phyloP scores from a whole-genome alignment of 2,329 filamentous ascomycete species.

The Sporothrix mexicana region DNA sequence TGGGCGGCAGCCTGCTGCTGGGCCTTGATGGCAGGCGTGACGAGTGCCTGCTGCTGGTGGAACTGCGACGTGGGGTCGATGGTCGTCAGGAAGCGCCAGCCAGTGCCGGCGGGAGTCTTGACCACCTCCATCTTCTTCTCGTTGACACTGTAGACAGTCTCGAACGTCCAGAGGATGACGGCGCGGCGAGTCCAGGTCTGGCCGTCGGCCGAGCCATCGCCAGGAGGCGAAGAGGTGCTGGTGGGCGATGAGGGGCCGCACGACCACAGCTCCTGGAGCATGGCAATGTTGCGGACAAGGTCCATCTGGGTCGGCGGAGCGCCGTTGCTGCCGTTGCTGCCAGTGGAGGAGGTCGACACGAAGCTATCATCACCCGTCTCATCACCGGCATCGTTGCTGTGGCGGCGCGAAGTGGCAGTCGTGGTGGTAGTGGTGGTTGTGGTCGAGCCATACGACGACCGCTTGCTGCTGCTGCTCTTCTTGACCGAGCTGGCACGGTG shows the following conservation, averaged over 20 bases:
- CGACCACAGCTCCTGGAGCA: slow-evolving; percentile 71
- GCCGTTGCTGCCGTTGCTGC: slow-evolving; percentile 38
- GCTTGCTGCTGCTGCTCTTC: slow-evolving; percentile 34
- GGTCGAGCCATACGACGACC: slow-evolving; percentile 37
- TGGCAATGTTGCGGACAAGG: slow-evolving; percentile 65
- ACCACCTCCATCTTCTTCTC: slow-evolving; percentile 51
- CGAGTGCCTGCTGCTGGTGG: slow-evolving; percentile 57
- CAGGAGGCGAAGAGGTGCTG: slow-evolving; percentile 37
- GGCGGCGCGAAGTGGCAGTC: slow-evolving; percentile 28
- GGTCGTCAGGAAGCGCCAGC: slow-evolving; percentile 67
- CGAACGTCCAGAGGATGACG: slow-evolving; percentile 69
- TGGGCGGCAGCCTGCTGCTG: slow-evolving; percentile 19
- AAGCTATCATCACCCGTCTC: slow-evolving; percentile 40
- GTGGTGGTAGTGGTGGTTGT: slow-evolving; percentile 31
- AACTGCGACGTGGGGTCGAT: slow-evolving; percentile 65
- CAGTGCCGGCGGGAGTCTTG: slow-evolving; percentile 60
- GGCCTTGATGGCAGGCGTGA: slow-evolving; percentile 38
- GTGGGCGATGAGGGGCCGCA: slow-evolving; percentile 49
- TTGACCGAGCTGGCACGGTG: slow-evolving; percentile 24
- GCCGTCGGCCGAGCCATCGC: neutral
- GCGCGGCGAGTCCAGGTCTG: slow-evolving; percentile 61
- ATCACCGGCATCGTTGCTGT: slow-evolving; percentile 40
- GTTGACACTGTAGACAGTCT: slow-evolving; percentile 54
- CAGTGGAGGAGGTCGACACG: slow-evolving; percentile 38
- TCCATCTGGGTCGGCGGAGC: slow-evolving; percentile 55